Evolutionary conservation across 257 asterid genomes (phyloP).

Genomic region (Solanum chiquidenum): DNA sequence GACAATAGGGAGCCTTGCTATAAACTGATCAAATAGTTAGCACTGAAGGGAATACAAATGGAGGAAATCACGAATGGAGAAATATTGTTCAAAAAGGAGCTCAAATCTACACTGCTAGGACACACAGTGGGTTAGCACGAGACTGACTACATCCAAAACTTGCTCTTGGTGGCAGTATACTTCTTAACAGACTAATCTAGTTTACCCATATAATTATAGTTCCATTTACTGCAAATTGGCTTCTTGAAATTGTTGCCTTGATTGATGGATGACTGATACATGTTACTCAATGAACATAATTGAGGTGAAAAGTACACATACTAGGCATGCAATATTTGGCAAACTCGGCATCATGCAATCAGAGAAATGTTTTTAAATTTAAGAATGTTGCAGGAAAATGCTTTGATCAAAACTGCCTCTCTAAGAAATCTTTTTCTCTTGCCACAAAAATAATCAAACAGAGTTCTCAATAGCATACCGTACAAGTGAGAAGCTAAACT

Average conservation of each 20-base stretch:
- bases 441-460: neutral
- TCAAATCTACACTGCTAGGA: neutral
- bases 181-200: neutral
- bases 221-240: neutral
- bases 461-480: constrained; percentile 32
- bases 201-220: neutral
- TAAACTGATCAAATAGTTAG: neutral
- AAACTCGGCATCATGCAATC: neutral
- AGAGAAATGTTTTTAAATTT: neutral
- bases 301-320: neutral
- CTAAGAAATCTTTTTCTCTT: neutral
- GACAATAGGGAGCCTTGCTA: neutral
- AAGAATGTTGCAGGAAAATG: neutral
- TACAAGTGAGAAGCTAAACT: constrained; percentile 88
- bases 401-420: neutral
- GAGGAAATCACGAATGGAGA: neutral
- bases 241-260: neutral
- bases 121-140: neutral
- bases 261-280: neutral
- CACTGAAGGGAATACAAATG: neutral
- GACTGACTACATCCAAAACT: neutral
- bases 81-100: neutral
- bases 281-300: neutral
- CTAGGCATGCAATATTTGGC: neutral
- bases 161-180: neutral